phyloP scores from a whole-genome alignment of 345 rosid genomes.

The Brassica carinata region DNA sequence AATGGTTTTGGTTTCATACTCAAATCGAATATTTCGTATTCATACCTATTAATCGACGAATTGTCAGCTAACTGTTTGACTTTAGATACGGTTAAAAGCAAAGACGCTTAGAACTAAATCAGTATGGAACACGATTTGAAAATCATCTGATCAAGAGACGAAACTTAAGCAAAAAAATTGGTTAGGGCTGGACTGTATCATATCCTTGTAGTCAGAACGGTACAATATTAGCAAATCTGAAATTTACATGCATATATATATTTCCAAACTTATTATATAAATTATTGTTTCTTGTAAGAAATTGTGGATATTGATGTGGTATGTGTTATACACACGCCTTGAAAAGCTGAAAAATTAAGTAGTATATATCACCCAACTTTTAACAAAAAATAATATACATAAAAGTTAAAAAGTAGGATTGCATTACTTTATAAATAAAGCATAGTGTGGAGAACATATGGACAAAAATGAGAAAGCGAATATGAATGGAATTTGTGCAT shows the following conservation, averaged over 20 bases:
- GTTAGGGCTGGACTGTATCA: neutral
- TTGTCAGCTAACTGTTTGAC: neutral
- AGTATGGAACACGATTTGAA: neutral
- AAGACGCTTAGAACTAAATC: neutral
- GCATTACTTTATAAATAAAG: constrained; percentile 28
- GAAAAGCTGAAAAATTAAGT: neutral
- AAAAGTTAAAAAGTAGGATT: constrained; percentile 25
- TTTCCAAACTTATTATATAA: neutral
- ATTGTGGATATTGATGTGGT: neutral
- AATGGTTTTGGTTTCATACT: constrained; percentile 14
- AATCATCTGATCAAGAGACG: neutral
- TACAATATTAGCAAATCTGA: too few relatives aligned
- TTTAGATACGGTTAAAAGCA: neutral
- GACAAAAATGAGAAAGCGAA: constrained; percentile 8
- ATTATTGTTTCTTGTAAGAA: neutral
- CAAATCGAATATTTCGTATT: constrained; percentile 9
- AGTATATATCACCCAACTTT: neutral
- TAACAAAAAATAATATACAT: neutral
- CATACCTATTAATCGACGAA: neutral
- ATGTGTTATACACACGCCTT: neutral
- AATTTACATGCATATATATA: neutral
- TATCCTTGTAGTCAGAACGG: neutral
- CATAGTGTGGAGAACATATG: constrained; percentile 8
- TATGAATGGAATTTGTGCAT: constrained; percentile 33
- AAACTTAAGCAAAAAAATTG: neutral